phyloP scores from a whole-genome alignment of 2,329 filamentous ascomycete genomes.

The Cordyceps farinosa region DNA sequence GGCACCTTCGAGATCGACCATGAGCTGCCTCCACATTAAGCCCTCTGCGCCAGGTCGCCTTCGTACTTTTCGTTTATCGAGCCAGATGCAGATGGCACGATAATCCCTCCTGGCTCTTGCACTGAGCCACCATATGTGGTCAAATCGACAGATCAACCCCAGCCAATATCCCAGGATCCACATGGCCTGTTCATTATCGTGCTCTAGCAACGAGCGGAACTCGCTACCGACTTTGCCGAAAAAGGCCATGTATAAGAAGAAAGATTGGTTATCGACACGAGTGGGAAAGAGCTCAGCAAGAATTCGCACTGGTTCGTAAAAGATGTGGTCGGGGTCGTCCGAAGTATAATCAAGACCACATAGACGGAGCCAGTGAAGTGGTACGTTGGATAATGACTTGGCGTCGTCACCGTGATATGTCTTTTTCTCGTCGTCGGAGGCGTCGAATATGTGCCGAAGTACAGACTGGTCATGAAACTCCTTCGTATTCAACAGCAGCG shows the following conservation, averaged over 20 bases:
- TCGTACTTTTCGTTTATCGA: slow-evolving; percentile 18
- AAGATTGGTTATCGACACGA: slow-evolving; percentile 18
- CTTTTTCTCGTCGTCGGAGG: slow-evolving; percentile 19
- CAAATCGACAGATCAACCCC: slow-evolving; percentile 24
- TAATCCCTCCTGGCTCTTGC: slow-evolving; percentile 21
- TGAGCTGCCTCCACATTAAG: slow-evolving; percentile 22
- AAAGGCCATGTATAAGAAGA: slow-evolving; percentile 24
- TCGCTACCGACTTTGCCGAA: slow-evolving; percentile 22
- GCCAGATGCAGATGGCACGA: slow-evolving; percentile 21
- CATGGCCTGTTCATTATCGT: slow-evolving; percentile 23
- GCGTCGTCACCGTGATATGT: slow-evolving; percentile 16
- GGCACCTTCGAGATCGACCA: slow-evolving; percentile 23
- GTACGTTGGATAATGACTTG: slow-evolving; percentile 16
- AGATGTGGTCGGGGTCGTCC: slow-evolving; percentile 11
- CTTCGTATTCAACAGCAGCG: slow-evolving; percentile 22
- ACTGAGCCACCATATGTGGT: slow-evolving; percentile 26
- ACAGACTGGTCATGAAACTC: slow-evolving; percentile 22
- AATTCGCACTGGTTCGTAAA: slow-evolving; percentile 20
- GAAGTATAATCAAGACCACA: slow-evolving; percentile 16
- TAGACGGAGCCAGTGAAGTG: slow-evolving; percentile 18
- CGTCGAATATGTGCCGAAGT: slow-evolving; percentile 20
- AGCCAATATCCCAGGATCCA: slow-evolving; percentile 27
- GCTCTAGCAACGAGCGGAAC: slow-evolving; percentile 23
- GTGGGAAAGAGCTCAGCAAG: slow-evolving; percentile 18
- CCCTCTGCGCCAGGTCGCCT: slow-evolving; percentile 20